These are phyloP conservation scores for Phyllostachys edulis DNA, from an alignment of 176 grass and related monocot genomes.

Conservation along the genomic window DNA sequence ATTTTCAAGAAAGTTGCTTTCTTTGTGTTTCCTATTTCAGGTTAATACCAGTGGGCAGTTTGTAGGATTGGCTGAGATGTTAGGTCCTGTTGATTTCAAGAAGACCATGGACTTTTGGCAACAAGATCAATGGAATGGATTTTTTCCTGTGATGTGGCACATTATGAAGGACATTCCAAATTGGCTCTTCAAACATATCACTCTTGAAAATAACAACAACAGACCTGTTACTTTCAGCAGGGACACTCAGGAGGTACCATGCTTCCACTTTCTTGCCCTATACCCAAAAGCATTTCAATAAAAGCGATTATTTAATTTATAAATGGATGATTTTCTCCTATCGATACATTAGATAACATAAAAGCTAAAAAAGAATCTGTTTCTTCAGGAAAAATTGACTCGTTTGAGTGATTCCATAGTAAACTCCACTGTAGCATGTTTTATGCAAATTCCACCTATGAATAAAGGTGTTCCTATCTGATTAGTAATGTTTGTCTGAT, in stretches of 20 bases:
- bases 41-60: slow-evolving; percentile 89
- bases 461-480: no score
- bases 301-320: neutral
- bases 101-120: slow-evolving; percentile 84
- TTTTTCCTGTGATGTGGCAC: slow-evolving; percentile 85
- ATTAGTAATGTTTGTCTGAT: no score
- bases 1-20: neutral
- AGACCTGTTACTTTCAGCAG: slow-evolving; percentile 71
- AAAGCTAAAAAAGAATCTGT: neutral
- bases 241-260: slow-evolving; percentile 85
- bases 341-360: neutral
- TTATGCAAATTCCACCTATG: no score
- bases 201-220: slow-evolving; percentile 82
- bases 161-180: slow-evolving; percentile 85
- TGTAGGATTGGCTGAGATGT: slow-evolving; percentile 92
- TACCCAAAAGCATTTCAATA: neutral
- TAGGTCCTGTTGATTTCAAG: slow-evolving; percentile 85
- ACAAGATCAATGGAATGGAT: slow-evolving; percentile 72
- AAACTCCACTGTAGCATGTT: neutral
- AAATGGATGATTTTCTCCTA: slow-evolving; percentile 7
- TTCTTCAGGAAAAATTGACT: neutral
- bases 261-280: neutral
- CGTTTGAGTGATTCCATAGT: neutral
- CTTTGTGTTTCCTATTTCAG: slow-evolving; percentile 48
- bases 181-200: slow-evolving; percentile 65